A percentile compares a stretch with the other conserved stretches of the same genome.
These are phyloP conservation scores for Vaccinium darrowii DNA, from an alignment of 148 eudicot species.

Conservation along the genomic window DNA sequence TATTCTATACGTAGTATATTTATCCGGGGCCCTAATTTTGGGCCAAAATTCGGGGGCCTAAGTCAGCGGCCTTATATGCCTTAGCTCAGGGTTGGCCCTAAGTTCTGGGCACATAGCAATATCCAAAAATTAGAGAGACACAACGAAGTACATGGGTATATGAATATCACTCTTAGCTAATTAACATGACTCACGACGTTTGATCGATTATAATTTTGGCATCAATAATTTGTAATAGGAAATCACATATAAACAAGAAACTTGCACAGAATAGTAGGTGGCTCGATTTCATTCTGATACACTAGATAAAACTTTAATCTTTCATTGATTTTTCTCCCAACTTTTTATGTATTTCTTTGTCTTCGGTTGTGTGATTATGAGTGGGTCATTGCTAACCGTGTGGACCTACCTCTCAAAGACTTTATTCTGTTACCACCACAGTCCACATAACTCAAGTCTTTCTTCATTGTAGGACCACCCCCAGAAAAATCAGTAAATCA, in stretches of 20 bases:
- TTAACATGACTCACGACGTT: no score
- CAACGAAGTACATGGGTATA: neutral
- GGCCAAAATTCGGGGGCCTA: no score
- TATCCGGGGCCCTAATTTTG: no score
- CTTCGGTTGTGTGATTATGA: neutral
- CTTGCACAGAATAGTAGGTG: neutral
- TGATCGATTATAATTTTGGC: neutral
- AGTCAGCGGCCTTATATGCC: no score
- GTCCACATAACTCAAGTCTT: neutral
- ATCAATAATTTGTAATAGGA: neutral
- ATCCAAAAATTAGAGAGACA: neutral
- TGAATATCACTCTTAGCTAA: neutral
- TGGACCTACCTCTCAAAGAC: slow-evolving; percentile 14
- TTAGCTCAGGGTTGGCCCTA: no score
- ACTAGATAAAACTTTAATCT: no score
- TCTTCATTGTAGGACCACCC: neutral
- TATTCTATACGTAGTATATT: no score
- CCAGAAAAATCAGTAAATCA: neutral
- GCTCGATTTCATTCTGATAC: neutral
- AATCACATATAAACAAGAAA: neutral
- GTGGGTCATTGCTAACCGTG: slow-evolving; percentile 13
- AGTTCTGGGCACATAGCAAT: no score
- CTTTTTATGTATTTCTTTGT: neutral
- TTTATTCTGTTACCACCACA: no score
- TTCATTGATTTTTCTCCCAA: neutral